Evolutionary conservation across 2,329 filamentous ascomycete species (phyloP), one percentile per base, ranked within the genome.

Genomic region (Aspergillus floridensis): DNA sequence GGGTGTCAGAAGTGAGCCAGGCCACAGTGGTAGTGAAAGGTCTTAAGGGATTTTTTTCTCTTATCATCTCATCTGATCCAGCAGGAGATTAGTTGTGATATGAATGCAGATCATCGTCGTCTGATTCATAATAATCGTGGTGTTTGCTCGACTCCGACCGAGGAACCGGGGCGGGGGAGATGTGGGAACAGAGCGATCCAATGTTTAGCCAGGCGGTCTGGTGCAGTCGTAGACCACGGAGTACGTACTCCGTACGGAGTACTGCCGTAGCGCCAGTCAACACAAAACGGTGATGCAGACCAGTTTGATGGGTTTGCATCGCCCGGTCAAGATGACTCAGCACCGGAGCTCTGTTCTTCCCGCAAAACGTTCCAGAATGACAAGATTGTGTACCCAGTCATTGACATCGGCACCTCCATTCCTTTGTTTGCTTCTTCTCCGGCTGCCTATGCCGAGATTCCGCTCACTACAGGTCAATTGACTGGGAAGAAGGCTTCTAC

Each of bases 91-190:
- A 14, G 19, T 29, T 19, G 53, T 35, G 22, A 53, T 53, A 21
- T 7, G 5, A 22, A 35, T 51, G 47, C 21, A 19, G 55, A 35
- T 44, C 31, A 46, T 31, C 6, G 21, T 38, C 6, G n/a, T 50
- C 24, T 19, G 16, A 44, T 53, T 63, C 60, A 61, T 58, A 57
- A 59, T 58, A 48, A 56, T 59, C 31, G 63, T 62, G 63, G 56
- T 56, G 58, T 29, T 21, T 53, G 32, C 48, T 57, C 21, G 49
- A 48, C 52, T 57, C 55, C 56, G 57, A 61, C 61, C 56, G 53
- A 61, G 54, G 59, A 63, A 59, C 56, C 46, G 41, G 35, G 38
- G 38, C 2, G 11, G 11, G 32, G 32, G 12, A 3, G 32, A 16
- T 35, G 32, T 12, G 32, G 11, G 32, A 19, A 35, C 54, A 49